Percentiles rank a stretch among this genome's conserved stretches.
These are phyloP conservation scores for Apophysomyces elegans DNA, from an alignment of 371 early-diverging fungal genomes.

Conservation along the genomic window DNA sequence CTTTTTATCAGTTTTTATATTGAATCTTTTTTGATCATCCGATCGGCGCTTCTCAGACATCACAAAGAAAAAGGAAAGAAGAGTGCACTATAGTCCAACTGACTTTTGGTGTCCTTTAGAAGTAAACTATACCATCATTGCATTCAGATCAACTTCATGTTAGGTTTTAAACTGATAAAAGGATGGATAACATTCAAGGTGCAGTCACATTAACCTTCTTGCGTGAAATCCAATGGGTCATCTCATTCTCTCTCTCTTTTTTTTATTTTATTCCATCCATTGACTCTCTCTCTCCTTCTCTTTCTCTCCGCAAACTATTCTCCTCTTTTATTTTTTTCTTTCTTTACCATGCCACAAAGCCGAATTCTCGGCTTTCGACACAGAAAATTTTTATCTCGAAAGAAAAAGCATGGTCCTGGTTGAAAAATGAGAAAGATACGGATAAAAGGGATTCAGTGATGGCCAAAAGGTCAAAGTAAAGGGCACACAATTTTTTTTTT, in stretches of 20 bases:
- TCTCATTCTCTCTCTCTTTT: background rate
- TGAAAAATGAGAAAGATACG: background rate
- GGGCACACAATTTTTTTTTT: too few species aligned
- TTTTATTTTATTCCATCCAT: background rate
- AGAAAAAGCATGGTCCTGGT: too few species aligned
- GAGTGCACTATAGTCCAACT: too few species aligned
- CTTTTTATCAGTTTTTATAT: conserved; percentile 10
- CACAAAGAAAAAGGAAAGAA: background rate
- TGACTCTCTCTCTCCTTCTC: background rate
- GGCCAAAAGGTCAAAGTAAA: too few species aligned
- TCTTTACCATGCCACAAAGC: background rate
- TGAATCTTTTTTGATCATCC: conserved; percentile 9
- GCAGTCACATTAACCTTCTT: background rate
- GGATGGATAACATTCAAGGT: background rate
- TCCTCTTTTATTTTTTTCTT: background rate
- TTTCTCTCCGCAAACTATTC: background rate
- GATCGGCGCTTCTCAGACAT: conserved; percentile 1
- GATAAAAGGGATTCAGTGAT: background rate
- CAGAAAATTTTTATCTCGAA: too few species aligned
- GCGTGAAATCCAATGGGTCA: too few species aligned
- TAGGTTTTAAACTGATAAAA: background rate
- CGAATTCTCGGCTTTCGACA: conserved; percentile 6
- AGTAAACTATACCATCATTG: conserved; percentile 5
- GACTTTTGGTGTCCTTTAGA: background rate
- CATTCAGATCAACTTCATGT: background rate